A percentile compares a stretch with the other conserved stretches of the same genome.
Evolutionary conservation across 306 rosid genomes (phyloP).

Genomic region (Arachis stenosperma): DNA sequence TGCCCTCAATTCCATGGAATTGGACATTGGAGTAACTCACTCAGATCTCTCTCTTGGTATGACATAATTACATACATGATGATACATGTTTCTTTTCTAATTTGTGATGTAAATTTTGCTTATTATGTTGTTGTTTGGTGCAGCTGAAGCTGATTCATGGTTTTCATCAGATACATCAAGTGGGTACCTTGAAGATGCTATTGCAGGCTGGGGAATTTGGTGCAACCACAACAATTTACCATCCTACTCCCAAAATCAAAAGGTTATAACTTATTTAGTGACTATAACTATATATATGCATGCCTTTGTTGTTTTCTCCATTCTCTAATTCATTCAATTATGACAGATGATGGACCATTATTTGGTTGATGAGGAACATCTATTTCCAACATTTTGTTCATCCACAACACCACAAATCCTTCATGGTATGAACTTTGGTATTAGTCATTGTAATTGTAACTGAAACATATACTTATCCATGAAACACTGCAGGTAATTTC

Average conservation of each 20-base stretch:
- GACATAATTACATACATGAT: too few species aligned
- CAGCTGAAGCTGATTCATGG: constrained; percentile 46
- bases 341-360: constrained; percentile 39
- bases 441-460: neutral
- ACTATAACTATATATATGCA: too few species aligned
- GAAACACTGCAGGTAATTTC: constrained; percentile 25
- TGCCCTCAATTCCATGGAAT: constrained; percentile 47
- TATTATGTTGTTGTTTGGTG: constrained; percentile 22
- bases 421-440: constrained; percentile 41
- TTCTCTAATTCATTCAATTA: constrained; percentile 18
- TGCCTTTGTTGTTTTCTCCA: neutral
- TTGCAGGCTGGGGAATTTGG: constrained; percentile 52
- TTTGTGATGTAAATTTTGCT: constrained; percentile 25
- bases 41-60: constrained; percentile 48
- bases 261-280: constrained; percentile 27
- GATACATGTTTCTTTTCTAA: constrained; percentile 5
- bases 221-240: constrained; percentile 42
- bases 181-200: constrained; percentile 64
- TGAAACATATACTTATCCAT: neutral
- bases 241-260: constrained; percentile 42
- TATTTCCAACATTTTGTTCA: constrained; percentile 37
- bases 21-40: constrained; percentile 45
- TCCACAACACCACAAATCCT: constrained; percentile 35
- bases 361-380: constrained; percentile 37
- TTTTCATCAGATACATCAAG: constrained; percentile 43